phyloP scores from a whole-genome alignment of 2,329 filamentous ascomycete species.

The Arthrobotrys conoides region DNA sequence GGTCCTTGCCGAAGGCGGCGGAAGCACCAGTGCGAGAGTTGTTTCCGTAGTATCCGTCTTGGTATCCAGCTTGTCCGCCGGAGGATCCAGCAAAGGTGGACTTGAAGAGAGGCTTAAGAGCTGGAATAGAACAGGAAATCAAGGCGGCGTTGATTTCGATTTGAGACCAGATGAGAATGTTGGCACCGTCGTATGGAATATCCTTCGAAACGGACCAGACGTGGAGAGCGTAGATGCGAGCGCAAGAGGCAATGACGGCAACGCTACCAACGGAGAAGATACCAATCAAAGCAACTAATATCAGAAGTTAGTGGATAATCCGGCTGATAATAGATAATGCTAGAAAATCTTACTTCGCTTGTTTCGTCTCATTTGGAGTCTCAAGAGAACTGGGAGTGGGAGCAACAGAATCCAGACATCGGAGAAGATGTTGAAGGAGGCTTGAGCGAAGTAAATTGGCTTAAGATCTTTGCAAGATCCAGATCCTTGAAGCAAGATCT shows the following conservation, averaged over 20 bases:
- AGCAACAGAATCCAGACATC: slow-evolving; percentile 70
- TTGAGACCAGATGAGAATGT: slow-evolving; percentile 64
- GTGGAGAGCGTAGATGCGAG: slow-evolving; percentile 64
- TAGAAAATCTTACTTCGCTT: slow-evolving; percentile 63
- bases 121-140: slow-evolving; percentile 68
- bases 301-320: slow-evolving; percentile 5
- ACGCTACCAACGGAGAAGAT: slow-evolving; percentile 63
- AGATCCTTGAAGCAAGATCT: slow-evolving; percentile 62
- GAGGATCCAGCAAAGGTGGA: slow-evolving; percentile 57
- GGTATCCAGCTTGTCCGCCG: slow-evolving; percentile 51
- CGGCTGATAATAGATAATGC: background rate
- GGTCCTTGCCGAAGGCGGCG: slow-evolving; percentile 56
- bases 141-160: slow-evolving; percentile 68
- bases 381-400: slow-evolving; percentile 70
- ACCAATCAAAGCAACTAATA: slow-evolving; percentile 60
- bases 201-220: slow-evolving; percentile 58
- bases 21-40: slow-evolving; percentile 56
- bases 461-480: slow-evolving; percentile 66
- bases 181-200: slow-evolving; percentile 62
- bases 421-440: slow-evolving; percentile 69
- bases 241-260: slow-evolving; percentile 64
- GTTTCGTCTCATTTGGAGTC: slow-evolving; percentile 67
- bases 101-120: slow-evolving; percentile 67
- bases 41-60: slow-evolving; percentile 54
- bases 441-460: slow-evolving; percentile 67